Percentiles rank a stretch among this genome's conserved stretches.
phyloP scores from a whole-genome alignment of 176 grass and related monocot species.

The Raddia guianensis region DNA sequence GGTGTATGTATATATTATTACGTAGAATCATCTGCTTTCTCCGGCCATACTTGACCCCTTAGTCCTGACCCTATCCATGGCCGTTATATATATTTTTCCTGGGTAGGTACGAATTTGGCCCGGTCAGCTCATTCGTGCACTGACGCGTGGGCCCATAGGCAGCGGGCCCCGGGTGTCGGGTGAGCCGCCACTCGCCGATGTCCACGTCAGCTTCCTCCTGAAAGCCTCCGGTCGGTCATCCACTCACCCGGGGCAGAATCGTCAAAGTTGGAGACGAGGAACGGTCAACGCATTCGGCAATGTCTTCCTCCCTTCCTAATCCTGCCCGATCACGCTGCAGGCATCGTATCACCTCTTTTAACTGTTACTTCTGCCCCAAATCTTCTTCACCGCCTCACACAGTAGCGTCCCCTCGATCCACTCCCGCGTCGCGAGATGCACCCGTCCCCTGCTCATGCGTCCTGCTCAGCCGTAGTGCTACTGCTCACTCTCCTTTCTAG shows the following conservation, averaged over 20 bases:
- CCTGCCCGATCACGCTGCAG: no score
- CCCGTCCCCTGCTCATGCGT: neutral
- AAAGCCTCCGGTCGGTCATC: neutral
- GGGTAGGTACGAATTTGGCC: neutral
- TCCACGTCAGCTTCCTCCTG: neutral
- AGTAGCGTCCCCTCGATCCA: neutral
- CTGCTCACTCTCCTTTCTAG: neutral
- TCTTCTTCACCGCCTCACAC: neutral
- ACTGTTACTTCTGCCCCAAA: neutral
- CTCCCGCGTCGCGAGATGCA: neutral
- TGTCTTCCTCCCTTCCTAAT: neutral
- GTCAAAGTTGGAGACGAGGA: slow-evolving; percentile 24
- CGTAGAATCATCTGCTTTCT: neutral
- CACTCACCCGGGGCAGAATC: neutral
- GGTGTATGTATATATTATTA: neutral
- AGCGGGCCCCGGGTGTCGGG: neutral
- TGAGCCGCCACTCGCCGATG: neutral
- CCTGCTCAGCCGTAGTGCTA: neutral
- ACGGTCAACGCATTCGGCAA: slow-evolving; percentile 3
- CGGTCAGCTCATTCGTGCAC: neutral
- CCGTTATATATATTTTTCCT: neutral
- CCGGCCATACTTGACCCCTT: neutral
- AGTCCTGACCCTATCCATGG: no score
- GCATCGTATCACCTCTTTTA: neutral
- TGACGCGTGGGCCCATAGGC: neutral